These are phyloP conservation scores for Chlamydomonas incerta DNA, from an alignment of 139 green algal genomes.

Conservation along the genomic window DNA sequence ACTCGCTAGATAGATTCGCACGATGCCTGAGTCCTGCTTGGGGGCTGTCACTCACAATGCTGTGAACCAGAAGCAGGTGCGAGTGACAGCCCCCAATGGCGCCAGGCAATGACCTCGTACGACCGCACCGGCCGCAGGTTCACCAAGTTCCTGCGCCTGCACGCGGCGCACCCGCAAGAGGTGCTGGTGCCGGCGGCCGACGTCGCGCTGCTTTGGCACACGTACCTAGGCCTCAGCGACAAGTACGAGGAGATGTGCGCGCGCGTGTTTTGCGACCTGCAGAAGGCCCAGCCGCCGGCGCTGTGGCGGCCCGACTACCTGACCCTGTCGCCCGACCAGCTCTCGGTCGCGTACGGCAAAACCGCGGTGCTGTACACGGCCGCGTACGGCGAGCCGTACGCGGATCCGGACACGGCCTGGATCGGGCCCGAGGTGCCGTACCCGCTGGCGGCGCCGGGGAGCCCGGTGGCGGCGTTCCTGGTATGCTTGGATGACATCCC, in stretches of 20 bases:
- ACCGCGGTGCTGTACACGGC: background rate
- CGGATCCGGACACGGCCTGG: background rate
- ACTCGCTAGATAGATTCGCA: too few species aligned
- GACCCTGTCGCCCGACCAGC: background rate
- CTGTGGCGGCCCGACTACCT: background rate
- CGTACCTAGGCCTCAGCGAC: background rate
- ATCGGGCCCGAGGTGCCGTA: background rate
- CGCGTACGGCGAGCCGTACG: background rate
- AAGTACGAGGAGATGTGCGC: background rate
- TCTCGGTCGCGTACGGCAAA: background rate
- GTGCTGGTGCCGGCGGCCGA: conserved; percentile 10
- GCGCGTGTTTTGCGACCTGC: background rate
- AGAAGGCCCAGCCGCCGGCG: too few species aligned
- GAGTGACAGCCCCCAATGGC: too few species aligned
- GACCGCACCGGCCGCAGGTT: background rate
- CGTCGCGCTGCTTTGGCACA: conserved; percentile 3
- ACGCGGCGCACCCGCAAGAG: background rate
- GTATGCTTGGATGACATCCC: background rate
- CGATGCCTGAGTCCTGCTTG: too few species aligned
- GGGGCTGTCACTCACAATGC: too few species aligned
- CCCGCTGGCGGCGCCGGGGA: background rate
- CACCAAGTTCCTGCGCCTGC: background rate
- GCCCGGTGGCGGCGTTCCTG: background rate
- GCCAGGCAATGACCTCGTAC: too few species aligned
- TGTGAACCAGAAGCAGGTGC: too few species aligned